These are phyloP conservation scores for Stephanocyclus meneghinianus DNA, from an alignment of 352 stramenopile genomes.

Conservation along the genomic window DNA sequence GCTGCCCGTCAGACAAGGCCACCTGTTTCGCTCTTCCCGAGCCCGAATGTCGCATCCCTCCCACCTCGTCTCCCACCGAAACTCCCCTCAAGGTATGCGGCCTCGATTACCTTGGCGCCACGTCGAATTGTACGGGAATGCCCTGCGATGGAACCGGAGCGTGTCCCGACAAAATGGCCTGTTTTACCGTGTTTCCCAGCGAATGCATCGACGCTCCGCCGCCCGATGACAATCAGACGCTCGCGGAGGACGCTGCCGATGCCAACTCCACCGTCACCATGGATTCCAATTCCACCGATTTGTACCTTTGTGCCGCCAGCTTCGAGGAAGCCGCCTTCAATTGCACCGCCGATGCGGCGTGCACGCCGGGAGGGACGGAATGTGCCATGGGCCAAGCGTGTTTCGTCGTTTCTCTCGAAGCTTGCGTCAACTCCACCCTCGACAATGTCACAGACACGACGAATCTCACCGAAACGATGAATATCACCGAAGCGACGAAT, in stretches of 20 bases:
- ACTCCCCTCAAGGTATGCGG: neutral
- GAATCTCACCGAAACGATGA: too few species aligned
- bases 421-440: neutral
- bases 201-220: neutral
- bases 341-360: neutral
- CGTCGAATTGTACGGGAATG: constrained; percentile 1
- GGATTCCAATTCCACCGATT: neutral
- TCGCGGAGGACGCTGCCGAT: too few species aligned
- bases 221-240: neutral
- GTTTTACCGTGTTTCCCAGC: neutral
- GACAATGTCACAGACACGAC: neutral
- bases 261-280: neutral
- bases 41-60: neutral
- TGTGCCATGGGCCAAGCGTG: constrained; percentile 8
- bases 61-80: neutral
- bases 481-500: too few species aligned
- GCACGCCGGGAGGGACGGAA: constrained; percentile 7
- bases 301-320: constrained; percentile 6
- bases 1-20: neutral
- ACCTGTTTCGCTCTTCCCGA: constrained; percentile 21
- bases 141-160: neutral
- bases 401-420: neutral
- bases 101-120: neutral
- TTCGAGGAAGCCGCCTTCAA: constrained; percentile 9
- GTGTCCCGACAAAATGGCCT: neutral